These are phyloP conservation scores for Coniochaeta sp. DNA, from an alignment of 2,329 filamentous ascomycete species.

Conservation along the genomic window DNA sequence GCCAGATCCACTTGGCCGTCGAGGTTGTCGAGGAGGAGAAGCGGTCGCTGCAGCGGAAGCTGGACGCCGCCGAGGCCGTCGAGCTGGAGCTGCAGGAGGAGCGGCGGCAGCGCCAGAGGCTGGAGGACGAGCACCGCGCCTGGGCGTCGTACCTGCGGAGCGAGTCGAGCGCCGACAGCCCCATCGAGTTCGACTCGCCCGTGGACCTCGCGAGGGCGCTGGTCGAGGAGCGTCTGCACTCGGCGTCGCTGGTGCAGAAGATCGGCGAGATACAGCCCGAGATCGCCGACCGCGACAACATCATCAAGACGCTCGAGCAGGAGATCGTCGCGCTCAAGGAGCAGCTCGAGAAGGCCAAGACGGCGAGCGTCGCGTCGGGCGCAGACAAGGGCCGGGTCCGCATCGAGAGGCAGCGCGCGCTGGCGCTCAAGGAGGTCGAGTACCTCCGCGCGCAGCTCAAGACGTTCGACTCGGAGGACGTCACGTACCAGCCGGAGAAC, in stretches of 20 bases:
- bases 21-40: constrained; percentile 96
- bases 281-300: constrained; percentile 66
- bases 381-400: constrained; percentile 65
- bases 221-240: constrained; percentile 73
- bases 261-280: constrained; percentile 76
- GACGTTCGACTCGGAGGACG: constrained; percentile 80
- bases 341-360: constrained; percentile 65
- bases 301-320: constrained; percentile 62
- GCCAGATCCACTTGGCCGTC: constrained; percentile 77
- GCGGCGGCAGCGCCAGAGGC: constrained; percentile 71
- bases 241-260: constrained; percentile 70
- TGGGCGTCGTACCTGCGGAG: constrained; percentile 83
- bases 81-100: constrained; percentile 73
- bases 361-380: constrained; percentile 34
- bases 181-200: constrained; percentile 75
- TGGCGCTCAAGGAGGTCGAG: constrained; percentile 88
- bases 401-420: constrained; percentile 74
- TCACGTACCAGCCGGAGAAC: constrained; percentile 72
- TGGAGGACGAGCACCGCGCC: constrained; percentile 80
- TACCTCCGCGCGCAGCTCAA: constrained; percentile 90
- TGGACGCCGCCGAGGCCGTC: constrained; percentile 67
- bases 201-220: constrained; percentile 81
- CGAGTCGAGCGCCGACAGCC: constrained; percentile 51
- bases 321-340: constrained; percentile 58
- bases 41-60: constrained; percentile 66